A percentile compares a stretch with the other conserved stretches of the same genome.
Conservation (phyloP, 2,329 filamentous ascomycete genomes). For the Emergomyces africanus region DNA sequence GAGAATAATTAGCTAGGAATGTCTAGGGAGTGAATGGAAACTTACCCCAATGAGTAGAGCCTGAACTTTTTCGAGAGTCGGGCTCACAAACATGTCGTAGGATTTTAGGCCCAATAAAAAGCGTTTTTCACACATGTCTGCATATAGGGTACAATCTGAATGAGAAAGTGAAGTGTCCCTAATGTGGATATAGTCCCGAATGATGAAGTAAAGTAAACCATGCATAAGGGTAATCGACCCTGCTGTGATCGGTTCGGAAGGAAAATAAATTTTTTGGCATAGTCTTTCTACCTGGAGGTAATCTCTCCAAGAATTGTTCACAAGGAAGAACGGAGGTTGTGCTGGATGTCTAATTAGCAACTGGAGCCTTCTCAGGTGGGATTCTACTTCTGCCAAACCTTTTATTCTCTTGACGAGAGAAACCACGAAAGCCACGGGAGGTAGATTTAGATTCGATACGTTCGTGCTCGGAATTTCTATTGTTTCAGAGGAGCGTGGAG, state of each 20-base stretch:
- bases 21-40: background rate
- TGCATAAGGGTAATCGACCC: conserved; percentile 14
- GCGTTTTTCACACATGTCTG: conserved; percentile 28
- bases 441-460: conserved; percentile 22
- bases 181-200: conserved; percentile 18
- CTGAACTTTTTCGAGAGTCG: conserved; percentile 43
- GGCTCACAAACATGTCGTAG: conserved; percentile 43
- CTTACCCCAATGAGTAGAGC: conserved; percentile 44
- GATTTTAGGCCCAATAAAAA: conserved; percentile 32
- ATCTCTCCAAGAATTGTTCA: conserved; percentile 17
- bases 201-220: conserved; percentile 16
- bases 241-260: conserved; percentile 12
- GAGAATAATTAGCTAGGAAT: background rate
- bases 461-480: conserved; percentile 10
- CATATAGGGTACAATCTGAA: conserved; percentile 20
- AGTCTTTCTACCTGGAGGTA: conserved; percentile 20
- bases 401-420: conserved; percentile 19
- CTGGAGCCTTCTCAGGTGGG: background rate
- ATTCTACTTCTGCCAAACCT: background rate
- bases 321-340: conserved; percentile 18
- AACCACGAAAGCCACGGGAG: conserved; percentile 21
- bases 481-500: conserved; percentile 13
- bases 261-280: conserved; percentile 31
- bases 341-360: conserved; percentile 8
- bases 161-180: conserved; percentile 28